Evolutionary conservation across 2,329 filamentous ascomycete species (phyloP), one percentile per base, ranked within the genome.

Genomic region (Lachnellula hyalina): DNA sequence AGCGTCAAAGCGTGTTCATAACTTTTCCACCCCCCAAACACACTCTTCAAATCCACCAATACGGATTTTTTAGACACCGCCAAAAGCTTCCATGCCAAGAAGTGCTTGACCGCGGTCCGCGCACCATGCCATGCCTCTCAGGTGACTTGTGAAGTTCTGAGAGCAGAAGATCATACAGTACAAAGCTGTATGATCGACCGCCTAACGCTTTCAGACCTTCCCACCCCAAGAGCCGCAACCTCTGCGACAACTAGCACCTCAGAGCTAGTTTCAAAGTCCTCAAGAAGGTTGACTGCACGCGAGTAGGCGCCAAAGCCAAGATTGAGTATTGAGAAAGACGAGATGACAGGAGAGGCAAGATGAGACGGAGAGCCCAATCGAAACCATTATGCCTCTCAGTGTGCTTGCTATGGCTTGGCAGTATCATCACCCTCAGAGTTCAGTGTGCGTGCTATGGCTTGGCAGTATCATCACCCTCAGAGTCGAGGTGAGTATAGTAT

Each of bases 311-410:
- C 50, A 21, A 45, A 35, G 19, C 15, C n/a, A 35, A 35, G 35
- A 21, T 28, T 3, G 44, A n/a, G 44, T 12, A 11, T 28, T 28
- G 28, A 28, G 8, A 28, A 9, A 28, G 28, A 28, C 8, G 28
- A 28, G 28, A 28, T 28, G 28, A 8, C 28, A 9, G 28, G 28
- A 28, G 28, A 34, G 34, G 49, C 48, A 54, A 55, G 53, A 58
- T 63, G 59, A 61, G 61, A 63, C 55, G 59, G 51, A 50, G 52
- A 57, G 57, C 53, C 55, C 53, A 58, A 61, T 59, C 56, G 54
- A 58, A 55, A 55, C 47, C 45, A 35, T 58, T 32, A 62, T 61
- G 56, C 56, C 5, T 35, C 50, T 28, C 14, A 8, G 4, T 19
- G 8, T 2, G 41, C 19, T 44, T 28, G 23, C 6, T 8, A 25